These are phyloP conservation scores for Thielaviopsis musarum DNA, from an alignment of 2,329 filamentous ascomycete genomes.

Conservation along the genomic window DNA sequence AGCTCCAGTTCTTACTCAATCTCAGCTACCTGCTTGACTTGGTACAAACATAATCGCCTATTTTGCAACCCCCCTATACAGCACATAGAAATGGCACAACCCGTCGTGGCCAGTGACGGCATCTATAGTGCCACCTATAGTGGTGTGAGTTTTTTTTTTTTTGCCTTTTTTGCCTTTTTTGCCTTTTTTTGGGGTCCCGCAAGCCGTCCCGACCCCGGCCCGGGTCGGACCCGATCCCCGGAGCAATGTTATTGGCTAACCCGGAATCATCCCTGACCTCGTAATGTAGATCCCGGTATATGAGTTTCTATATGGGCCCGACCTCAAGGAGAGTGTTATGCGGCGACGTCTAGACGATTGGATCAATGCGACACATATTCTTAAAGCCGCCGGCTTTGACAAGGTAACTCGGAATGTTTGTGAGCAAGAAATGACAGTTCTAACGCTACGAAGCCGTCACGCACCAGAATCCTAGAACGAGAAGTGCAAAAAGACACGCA, in stretches of 20 bases:
- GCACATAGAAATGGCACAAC: not conserved
- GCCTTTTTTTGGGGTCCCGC: not conserved
- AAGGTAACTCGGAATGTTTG: conserved; percentile 30
- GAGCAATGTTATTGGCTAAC: conserved; percentile 2
- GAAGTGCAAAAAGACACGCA: conserved; percentile 94
- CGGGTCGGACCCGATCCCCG: not conserved
- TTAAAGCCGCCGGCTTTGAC: conserved; percentile 93
- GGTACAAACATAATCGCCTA: not conserved
- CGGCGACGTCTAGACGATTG: conserved; percentile 82
- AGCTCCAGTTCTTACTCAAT: not conserved
- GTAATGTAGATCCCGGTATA: conserved; percentile 69
- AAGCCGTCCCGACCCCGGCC: not conserved
- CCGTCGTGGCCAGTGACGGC: conserved; percentile 15
- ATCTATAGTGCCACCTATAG: conserved; percentile 55
- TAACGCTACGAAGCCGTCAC: conserved; percentile 38
- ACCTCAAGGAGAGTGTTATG: conserved; percentile 82
- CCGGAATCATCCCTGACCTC: conserved; percentile 8
- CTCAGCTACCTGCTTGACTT: not conserved
- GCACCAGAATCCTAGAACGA: conserved; percentile 85
- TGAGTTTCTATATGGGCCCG: conserved; percentile 71
- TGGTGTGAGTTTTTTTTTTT: conserved; percentile 33
- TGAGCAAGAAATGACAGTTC: not conserved
- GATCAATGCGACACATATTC: conserved; percentile 98
- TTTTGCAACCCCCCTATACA: not conserved
- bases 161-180: not conserved